Evolutionary conservation across 1,284 basidiomycete genomes (phyloP).

Genomic region (Melanopsichium pennsylvanicum): DNA sequence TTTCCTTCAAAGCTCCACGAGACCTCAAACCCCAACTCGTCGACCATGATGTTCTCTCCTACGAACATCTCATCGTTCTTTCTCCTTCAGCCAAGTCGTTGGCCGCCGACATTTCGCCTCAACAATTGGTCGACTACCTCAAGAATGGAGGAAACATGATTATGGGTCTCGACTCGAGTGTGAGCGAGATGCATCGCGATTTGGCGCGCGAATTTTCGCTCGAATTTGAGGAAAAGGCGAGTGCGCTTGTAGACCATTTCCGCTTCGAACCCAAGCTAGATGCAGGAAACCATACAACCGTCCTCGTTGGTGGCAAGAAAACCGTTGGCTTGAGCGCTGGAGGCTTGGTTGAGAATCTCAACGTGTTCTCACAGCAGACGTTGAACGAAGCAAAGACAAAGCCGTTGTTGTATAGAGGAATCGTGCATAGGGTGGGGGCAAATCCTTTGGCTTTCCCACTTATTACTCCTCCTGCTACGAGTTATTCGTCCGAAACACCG

Average conservation of each 20-base stretch:
- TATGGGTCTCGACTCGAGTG: constrained; percentile 76
- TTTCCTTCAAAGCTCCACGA: constrained; percentile 41
- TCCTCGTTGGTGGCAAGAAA: constrained; percentile 45
- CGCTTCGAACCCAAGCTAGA: constrained; percentile 42
- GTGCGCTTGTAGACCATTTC: constrained; percentile 68
- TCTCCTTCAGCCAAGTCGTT: constrained; percentile 68
- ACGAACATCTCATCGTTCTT: constrained; percentile 59
- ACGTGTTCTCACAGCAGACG: constrained; percentile 61
- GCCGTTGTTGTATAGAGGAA: constrained; percentile 76
- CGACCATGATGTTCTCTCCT: constrained; percentile 52
- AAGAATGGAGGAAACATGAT: constrained; percentile 79
- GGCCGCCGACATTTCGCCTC: constrained; percentile 80
- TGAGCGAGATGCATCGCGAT: constrained; percentile 69
- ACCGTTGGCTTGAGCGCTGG: constrained; percentile 14
- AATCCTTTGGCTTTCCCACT: constrained; percentile 86
- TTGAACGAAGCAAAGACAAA: constrained; percentile 69
- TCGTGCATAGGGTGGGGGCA: constrained; percentile 76
- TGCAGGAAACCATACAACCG: constrained; percentile 51
- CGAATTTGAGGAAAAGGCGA: constrained; percentile 68
- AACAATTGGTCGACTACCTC: constrained; percentile 79
- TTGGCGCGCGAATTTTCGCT: constrained; percentile 71
- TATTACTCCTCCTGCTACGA: constrained; percentile 74
- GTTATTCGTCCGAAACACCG: constrained; percentile 74
- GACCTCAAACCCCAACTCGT: constrained; percentile 39
- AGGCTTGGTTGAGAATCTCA: constrained; percentile 58